Evolutionary conservation across 148 eudicot genomes (phyloP).

Genomic region (Diospyros lotus): DNA sequence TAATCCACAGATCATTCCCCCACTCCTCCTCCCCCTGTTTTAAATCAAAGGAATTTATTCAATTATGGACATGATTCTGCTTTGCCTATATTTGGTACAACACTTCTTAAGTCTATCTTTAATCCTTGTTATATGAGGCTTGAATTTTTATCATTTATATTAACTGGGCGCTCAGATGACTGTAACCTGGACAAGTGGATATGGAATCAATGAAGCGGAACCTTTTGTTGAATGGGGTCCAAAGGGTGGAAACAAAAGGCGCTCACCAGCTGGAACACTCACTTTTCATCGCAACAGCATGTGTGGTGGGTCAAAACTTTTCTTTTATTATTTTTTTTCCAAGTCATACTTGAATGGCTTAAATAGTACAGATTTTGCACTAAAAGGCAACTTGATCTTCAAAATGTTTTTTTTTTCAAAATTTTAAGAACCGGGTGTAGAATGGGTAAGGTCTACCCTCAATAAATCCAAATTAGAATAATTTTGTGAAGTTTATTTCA

Average conservation of each 20-base stretch:
- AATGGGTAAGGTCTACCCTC: not conserved
- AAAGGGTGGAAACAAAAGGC: constrained; percentile 33
- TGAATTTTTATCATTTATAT: constrained; percentile 1
- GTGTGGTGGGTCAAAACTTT: constrained; percentile 56
- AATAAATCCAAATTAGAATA: not conserved
- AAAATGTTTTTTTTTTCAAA: not conserved
- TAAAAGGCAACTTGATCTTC: not conserved
- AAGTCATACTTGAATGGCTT: not conserved
- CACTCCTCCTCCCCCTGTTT: not conserved
- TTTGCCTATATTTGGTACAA: not conserved
- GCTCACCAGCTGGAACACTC: constrained; percentile 65
- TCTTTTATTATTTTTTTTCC: not conserved
- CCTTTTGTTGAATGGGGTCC: constrained; percentile 76
- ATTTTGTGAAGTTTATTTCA: too few relatives aligned
- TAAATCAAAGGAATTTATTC: not conserved
- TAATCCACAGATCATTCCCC: not conserved
- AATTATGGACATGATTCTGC: not conserved
- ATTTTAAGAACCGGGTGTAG: not conserved
- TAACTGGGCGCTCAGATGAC: constrained; percentile 49
- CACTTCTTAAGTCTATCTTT: not conserved
- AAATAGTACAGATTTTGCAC: not conserved
- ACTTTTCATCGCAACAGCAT: constrained; percentile 68
- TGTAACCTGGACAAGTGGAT: constrained; percentile 90
- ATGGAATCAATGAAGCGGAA: constrained; percentile 52
- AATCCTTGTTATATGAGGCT: not conserved